Conservation (phyloP, 2,329 filamentous ascomycete species). For the Aspergillus sergii region DNA sequence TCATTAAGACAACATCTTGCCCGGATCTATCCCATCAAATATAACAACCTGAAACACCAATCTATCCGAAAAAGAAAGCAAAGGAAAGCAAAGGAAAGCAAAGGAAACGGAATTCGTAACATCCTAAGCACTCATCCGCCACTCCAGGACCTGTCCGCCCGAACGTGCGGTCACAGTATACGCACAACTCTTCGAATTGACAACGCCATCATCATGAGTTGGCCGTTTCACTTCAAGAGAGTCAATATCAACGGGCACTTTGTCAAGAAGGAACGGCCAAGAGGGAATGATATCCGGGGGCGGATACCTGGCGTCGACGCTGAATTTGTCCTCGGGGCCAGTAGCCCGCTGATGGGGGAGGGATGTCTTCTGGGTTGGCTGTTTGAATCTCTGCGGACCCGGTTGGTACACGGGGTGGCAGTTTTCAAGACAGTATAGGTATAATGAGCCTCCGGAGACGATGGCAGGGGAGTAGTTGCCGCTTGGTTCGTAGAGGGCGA, state of each 20-base stretch:
- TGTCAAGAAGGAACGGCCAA: slow-evolving; percentile 24
- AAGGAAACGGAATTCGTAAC: not conserved
- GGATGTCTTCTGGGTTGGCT: slow-evolving; percentile 1
- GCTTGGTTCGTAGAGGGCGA: slow-evolving; percentile 23
- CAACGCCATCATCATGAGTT: not conserved
- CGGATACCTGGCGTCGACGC: not conserved
- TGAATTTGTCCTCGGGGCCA: not conserved
- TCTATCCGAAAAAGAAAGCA: not conserved
- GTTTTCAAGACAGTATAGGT: slow-evolving; percentile 17
- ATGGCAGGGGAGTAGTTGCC: slow-evolving; percentile 17
- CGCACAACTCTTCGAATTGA: not conserved
- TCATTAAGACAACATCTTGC: not conserved
- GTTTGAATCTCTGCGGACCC: not conserved
- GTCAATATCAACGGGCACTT: slow-evolving; percentile 17
- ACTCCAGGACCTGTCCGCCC: slow-evolving; percentile 11
- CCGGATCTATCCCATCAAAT: not conserved
- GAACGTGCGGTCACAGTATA: slow-evolving; percentile 13
- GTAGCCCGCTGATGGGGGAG: not conserved
- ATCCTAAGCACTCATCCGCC: slow-evolving; percentile 10
- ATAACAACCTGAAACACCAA: not conserved
- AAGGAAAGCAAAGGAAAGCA: not conserved
- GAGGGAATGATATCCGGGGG: slow-evolving; percentile 13
- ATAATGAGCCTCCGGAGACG: slow-evolving; percentile 20
- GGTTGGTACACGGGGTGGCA: slow-evolving; percentile 10
- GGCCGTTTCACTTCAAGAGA: slow-evolving; percentile 6